Evolutionary conservation across 2,329 filamentous ascomycete species (phyloP).

Genomic region (Botrytis deweyae): DNA sequence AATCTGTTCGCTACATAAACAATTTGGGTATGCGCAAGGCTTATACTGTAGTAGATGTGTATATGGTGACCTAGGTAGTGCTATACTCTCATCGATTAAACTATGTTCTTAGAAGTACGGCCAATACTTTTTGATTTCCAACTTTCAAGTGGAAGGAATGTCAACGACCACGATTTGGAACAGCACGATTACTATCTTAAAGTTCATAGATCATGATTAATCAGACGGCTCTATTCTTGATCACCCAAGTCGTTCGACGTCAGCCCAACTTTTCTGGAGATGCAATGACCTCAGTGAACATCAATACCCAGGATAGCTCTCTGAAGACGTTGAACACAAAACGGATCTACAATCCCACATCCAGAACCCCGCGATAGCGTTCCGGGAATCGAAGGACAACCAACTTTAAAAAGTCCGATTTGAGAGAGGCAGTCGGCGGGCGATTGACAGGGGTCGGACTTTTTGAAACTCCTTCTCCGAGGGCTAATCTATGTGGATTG

Average conservation of each 20-base stretch:
- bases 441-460: conserved; percentile 3
- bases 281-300: background rate
- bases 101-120: background rate
- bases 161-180: background rate
- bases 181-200: background rate
- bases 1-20: background rate
- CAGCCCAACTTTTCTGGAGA: background rate
- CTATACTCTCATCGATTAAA: background rate
- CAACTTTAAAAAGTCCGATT: background rate
- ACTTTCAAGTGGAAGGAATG: no score
- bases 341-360: background rate
- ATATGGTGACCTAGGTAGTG: background rate
- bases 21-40: background rate
- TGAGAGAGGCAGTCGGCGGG: background rate
- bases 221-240: background rate
- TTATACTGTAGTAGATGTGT: background rate
- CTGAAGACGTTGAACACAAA: background rate
- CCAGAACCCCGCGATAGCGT: background rate
- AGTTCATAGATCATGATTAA: background rate
- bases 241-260: background rate
- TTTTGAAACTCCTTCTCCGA: conserved; percentile 1
- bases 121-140: background rate
- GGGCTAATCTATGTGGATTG: background rate
- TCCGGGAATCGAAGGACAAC: background rate
- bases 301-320: background rate